These are phyloP conservation scores for Stemphylium vesicarium DNA, from an alignment of 2,329 filamentous ascomycete species.

Conservation along the genomic window DNA sequence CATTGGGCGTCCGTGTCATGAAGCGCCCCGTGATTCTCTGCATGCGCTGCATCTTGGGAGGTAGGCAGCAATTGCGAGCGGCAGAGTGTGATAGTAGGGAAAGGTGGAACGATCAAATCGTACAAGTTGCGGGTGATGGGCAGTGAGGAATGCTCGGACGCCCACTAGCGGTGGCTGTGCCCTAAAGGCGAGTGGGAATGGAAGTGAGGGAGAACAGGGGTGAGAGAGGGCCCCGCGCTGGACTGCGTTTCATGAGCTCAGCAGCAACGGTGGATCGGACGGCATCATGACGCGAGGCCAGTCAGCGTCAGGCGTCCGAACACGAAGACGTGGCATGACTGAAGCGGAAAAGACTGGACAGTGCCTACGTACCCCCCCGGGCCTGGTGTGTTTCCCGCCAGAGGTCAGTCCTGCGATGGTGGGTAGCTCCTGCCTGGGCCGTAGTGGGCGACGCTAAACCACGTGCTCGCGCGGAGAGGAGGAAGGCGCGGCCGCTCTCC, in stretches of 20 bases:
- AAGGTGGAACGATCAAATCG: background rate
- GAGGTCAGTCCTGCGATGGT: background rate
- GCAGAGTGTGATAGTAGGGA: slow-evolving; percentile 8
- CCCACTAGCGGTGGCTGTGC: slow-evolving; percentile 28
- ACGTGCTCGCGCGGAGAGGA: slow-evolving; percentile 18
- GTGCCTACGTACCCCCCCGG: background rate
- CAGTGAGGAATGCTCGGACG: slow-evolving; percentile 10
- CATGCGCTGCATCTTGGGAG: slow-evolving; percentile 69
- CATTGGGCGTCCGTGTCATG: slow-evolving; percentile 73
- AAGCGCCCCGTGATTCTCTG: slow-evolving; percentile 77
- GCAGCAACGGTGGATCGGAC: slow-evolving; percentile 1
- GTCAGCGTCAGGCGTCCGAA: slow-evolving; percentile 4
- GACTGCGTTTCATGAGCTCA: slow-evolving; percentile 30
- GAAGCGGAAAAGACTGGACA: slow-evolving; percentile 5
- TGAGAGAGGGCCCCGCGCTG: slow-evolving; percentile 13
- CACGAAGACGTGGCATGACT: slow-evolving; percentile 14
- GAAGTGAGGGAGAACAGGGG: slow-evolving; percentile 22
- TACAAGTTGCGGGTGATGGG: background rate
- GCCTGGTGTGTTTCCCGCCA: slow-evolving; percentile 7
- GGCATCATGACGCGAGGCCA: slow-evolving; percentile 6
- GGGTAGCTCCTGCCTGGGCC: no score
- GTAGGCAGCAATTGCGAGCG: slow-evolving; percentile 24
- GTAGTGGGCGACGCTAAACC: slow-evolving; percentile 9
- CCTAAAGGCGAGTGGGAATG: slow-evolving; percentile 21
- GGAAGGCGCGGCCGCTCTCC: slow-evolving; percentile 4